These are phyloP conservation scores for Arthrobotrys musiformis DNA, from an alignment of 2,329 filamentous ascomycete genomes.

Conservation along the genomic window DNA sequence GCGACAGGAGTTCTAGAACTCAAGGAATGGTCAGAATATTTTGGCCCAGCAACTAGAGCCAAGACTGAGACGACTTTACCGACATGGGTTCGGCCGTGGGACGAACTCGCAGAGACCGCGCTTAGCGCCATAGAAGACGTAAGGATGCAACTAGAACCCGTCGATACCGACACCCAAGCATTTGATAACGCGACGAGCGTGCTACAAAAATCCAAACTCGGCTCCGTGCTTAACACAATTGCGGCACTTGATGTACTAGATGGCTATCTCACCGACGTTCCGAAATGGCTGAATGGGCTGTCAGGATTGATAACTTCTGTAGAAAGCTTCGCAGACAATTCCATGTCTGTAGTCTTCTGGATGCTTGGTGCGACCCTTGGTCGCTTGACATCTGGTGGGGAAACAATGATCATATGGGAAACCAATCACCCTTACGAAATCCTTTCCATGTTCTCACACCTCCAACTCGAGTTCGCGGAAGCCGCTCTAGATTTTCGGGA, in stretches of 20 bases:
- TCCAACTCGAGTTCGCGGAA: conserved; percentile 3
- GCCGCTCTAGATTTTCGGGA: conserved; percentile 12
- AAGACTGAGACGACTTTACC: neutral
- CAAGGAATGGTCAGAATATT: conserved; percentile 1
- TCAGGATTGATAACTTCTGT: neutral
- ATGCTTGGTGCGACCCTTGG: neutral
- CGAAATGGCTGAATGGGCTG: conserved; percentile 17
- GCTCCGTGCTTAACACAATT: neutral
- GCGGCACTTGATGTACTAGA: conserved; percentile 10
- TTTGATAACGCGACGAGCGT: neutral
- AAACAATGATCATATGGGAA: conserved; percentile 4
- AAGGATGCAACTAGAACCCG: conserved; percentile 15
- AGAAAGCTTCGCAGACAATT: neutral
- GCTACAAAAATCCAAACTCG: neutral
- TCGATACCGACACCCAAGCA: neutral
- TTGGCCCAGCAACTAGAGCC: neutral
- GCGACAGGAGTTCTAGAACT: neutral
- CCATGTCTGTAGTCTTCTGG: conserved; percentile 20
- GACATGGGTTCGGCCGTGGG: neutral
- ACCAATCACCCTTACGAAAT: neutral
- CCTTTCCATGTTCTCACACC: neutral
- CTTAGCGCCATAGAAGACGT: conserved; percentile 20
- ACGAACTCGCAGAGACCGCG: neutral
- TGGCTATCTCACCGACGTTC: conserved; percentile 1
- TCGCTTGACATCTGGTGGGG: neutral